Percentiles rank a stretch among this genome's conserved stretches.
Evolutionary conservation across 495 filamentous ascomycete genomes (phyloP).

Genomic region (Penicillium simplicissimum): DNA sequence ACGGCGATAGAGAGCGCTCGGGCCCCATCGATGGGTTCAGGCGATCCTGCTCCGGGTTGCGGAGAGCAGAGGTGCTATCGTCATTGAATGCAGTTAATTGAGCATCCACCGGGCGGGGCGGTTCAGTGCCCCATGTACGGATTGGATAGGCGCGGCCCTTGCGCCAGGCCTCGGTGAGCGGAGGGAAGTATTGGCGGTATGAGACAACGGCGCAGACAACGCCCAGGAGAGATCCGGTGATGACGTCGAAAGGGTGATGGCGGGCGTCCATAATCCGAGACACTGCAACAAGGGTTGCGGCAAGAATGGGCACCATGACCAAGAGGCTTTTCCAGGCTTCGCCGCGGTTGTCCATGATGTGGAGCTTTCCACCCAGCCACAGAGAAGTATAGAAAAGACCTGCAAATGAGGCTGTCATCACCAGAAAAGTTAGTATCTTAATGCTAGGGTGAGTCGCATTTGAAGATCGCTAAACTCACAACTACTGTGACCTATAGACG

Average conservation of each 20-base stretch:
- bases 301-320: constrained; percentile 60
- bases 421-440: constrained; percentile 11
- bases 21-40: constrained; percentile 15
- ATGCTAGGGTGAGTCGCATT: background rate
- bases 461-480: constrained; percentile 36
- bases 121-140: constrained; percentile 56
- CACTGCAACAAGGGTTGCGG: constrained; percentile 55
- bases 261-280: constrained; percentile 73
- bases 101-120: constrained; percentile 25
- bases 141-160: constrained; percentile 66
- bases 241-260: constrained; percentile 87
- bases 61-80: constrained; percentile 36
- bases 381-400: constrained; percentile 78
- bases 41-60: constrained; percentile 37
- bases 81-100: constrained; percentile 8
- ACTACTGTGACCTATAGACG: constrained; percentile 50
- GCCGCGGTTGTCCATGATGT: constrained; percentile 65
- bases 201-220: constrained; percentile 47
- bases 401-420: constrained; percentile 59
- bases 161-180: constrained; percentile 54
- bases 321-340: constrained; percentile 73
- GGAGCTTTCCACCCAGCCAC: constrained; percentile 56
- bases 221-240: constrained; percentile 73
- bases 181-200: constrained; percentile 60
- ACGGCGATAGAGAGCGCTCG: constrained; percentile 13